Evolutionary conservation across 2,329 filamentous ascomycete species (phyloP), one percentile per base, ranked within the genome.

Genomic region (Fusarium nisikadoi): DNA sequence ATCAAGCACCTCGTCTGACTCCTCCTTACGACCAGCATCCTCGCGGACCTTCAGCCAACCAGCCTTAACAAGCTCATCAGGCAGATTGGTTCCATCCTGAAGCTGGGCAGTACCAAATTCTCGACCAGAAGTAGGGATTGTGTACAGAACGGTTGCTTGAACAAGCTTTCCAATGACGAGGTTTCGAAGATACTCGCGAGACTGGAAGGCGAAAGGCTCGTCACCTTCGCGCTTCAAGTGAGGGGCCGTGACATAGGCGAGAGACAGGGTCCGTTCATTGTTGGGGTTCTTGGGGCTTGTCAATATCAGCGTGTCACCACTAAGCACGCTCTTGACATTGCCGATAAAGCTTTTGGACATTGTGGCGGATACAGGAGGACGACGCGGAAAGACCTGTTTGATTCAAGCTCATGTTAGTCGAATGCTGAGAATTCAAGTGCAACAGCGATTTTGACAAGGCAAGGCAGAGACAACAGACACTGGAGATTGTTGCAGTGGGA

Each of bases 41-140:
- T 99, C 96, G 72, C 96, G 91, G 67, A 99, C 89, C 84, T 96
- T 97, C 71, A 94, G 85, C 94, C 95, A 98, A 74, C 96, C 96
- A 77, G 94, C 93, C 79, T 94, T 91, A 72, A 98, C 90, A 64
- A 93, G 88, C 70, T 93, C 90, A 72, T 98, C 94, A 23, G 96
- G 95, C 55, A 99, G 83, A 62, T 89, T 86, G 36, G 90, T 90
- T 54, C 94, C 94, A 77, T 94, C 92, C 70, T 92, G 90, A 58
- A 98, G 86, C 71, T 89, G 89, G 68, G 94, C 91, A 71, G 90
- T 88, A 73, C 95, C 96, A 79, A 98, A 99, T 80, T 99, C 95
- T 75, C 94, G 92, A 71, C 93, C 92, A 46, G 90, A 92, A 61
- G 91, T 92, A 20, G 95, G 94, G 67, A 98, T 92, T 67, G 92